phyloP scores from a whole-genome alignment of 73 alveolate genomes.

The Tetrahymena borealis region DNA sequence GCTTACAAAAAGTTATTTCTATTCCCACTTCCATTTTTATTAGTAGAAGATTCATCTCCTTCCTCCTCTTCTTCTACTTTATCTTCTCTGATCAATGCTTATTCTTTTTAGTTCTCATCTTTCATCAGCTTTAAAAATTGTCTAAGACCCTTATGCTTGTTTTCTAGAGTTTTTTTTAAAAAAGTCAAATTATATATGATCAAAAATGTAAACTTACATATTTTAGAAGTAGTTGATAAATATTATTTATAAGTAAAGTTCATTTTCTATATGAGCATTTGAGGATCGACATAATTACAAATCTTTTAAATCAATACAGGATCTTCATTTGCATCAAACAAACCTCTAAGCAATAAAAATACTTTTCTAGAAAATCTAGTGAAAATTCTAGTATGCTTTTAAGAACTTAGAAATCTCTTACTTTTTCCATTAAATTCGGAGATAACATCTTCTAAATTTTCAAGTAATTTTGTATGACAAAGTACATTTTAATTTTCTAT shows the following conservation, averaged over 20 bases:
- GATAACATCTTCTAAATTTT: conserved; percentile 10
- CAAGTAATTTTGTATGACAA: conserved; percentile 29
- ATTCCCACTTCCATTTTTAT: neutral
- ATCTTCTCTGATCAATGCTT: neutral
- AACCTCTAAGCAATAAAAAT: neutral
- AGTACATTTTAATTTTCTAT: conserved; percentile 12
- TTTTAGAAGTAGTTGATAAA: neutral
- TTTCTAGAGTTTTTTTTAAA: too few relatives aligned
- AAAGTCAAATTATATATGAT: too few relatives aligned
- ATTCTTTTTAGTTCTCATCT: neutral
- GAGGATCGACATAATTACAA: neutral
- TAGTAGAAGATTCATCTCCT: neutral
- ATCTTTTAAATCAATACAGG: neutral
- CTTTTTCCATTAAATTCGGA: neutral
- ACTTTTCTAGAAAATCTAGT: neutral
- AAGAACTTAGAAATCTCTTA: neutral
- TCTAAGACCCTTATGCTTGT: neutral
- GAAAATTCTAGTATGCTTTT: neutral
- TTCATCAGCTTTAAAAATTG: neutral
- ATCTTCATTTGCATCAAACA: neutral
- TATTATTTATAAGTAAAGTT: neutral
- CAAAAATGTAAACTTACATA: neutral
- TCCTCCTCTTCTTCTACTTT: neutral
- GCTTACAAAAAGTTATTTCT: neutral
- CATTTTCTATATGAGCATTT: neutral